phyloP scores from a whole-genome alignment of 140 eudicot genomes.

The Senecio squalidus region DNA sequence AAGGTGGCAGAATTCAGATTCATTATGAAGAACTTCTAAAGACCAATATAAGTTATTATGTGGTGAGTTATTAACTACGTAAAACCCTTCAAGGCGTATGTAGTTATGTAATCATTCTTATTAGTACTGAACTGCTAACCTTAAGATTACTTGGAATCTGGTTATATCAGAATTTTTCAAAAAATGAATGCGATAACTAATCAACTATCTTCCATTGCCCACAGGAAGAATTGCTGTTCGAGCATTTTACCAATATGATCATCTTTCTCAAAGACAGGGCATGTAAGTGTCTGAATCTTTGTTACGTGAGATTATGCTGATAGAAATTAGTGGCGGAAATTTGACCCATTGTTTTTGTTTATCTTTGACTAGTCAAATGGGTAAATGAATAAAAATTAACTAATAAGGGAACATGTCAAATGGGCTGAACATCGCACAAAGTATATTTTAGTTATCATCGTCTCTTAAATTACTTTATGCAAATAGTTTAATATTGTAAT shows the following conservation, averaged over 20 bases:
- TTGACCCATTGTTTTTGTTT: too few relatives aligned
- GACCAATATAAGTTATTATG: conserved; percentile 74
- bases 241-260: conserved; percentile 83
- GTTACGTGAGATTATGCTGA: background rate
- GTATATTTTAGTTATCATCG: too few relatives aligned
- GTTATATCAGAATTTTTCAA: background rate
- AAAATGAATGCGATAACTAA: background rate
- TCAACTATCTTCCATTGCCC: background rate
- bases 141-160: background rate
- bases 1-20: conserved; percentile 85
- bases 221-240: conserved; percentile 90
- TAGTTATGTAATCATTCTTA: background rate
- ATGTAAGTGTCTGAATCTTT: conserved; percentile 41
- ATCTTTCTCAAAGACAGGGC: conserved; percentile 91
- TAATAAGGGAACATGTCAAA: too few relatives aligned
- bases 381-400: too few relatives aligned
- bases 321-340: conserved; percentile 1
- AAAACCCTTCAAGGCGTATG: background rate
- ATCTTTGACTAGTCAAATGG: too few relatives aligned
- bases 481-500: too few relatives aligned
- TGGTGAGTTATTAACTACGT: conserved; percentile 42
- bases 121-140: too few relatives aligned
- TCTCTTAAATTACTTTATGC: too few relatives aligned
- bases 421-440: too few relatives aligned
- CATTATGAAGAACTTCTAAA: conserved; percentile 87